These are phyloP conservation scores for Trichoderma hamatum DNA, from an alignment of 2,329 filamentous ascomycete species.

Conservation along the genomic window DNA sequence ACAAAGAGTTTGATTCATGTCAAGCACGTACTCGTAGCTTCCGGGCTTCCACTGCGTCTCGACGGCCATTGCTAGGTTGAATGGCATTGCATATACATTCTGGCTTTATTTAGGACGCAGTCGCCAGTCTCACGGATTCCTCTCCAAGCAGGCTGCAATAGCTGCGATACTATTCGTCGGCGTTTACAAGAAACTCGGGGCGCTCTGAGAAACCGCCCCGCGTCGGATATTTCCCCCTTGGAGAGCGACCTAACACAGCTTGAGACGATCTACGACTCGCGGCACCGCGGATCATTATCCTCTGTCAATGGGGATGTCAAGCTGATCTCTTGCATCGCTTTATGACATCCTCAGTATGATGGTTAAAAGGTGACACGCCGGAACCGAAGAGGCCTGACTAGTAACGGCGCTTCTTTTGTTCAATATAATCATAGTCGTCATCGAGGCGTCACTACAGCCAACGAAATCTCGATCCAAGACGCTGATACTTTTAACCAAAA, in stretches of 20 bases:
- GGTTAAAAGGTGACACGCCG: conserved; percentile 7
- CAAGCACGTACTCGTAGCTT: background rate
- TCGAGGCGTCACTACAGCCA: conserved; percentile 12
- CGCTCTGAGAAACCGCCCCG: conserved; percentile 20
- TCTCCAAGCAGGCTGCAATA: background rate
- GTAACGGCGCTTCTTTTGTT: conserved; percentile 5
- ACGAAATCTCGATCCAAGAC: conserved; percentile 16
- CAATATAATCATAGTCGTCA: conserved; percentile 4
- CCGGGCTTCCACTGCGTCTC: background rate
- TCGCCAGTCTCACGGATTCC: background rate
- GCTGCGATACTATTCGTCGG: conserved; percentile 7
- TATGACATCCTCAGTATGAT: background rate
- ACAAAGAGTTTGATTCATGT: background rate
- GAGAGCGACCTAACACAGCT: conserved; percentile 28
- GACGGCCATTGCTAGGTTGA: background rate
- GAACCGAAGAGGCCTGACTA: background rate
- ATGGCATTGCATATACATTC: background rate
- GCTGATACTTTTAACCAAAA: background rate
- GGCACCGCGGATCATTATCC: conserved; percentile 35
- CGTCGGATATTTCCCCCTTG: conserved; percentile 14
- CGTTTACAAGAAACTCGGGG: conserved; percentile 9
- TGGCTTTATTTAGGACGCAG: background rate
- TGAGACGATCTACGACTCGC: conserved; percentile 38
- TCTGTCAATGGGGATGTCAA: conserved; percentile 52
- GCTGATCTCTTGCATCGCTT: conserved; percentile 42